A percentile compares a stretch with the other conserved stretches of the same genome.
phyloP scores from a whole-genome alignment of 1,284 basidiomycete species.

The Apiotrichum veenhuisii region DNA sequence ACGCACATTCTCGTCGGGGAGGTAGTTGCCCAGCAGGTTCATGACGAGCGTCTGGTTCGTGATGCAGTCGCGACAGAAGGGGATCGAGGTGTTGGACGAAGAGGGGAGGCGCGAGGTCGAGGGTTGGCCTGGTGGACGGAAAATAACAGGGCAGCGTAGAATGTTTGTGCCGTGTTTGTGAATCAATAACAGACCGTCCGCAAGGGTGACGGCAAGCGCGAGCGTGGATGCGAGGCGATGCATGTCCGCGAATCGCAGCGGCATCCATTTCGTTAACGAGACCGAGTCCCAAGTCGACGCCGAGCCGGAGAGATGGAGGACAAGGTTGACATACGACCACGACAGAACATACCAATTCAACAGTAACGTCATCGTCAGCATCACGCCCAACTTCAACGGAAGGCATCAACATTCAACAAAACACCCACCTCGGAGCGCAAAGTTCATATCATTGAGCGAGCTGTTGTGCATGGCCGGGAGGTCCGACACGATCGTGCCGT shows the following conservation, averaged over 20 bases:
- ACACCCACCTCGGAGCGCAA: conserved; percentile 66
- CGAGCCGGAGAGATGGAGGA: too few species aligned
- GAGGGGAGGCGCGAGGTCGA: conserved; percentile 33
- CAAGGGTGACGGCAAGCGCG: too few species aligned
- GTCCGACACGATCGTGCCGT: conserved; percentile 71
- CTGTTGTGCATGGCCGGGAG: conserved; percentile 84
- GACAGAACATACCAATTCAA: too few species aligned
- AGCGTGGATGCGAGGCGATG: too few species aligned
- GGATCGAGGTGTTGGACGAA: conserved; percentile 27
- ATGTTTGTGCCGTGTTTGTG: not conserved
- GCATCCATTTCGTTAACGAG: too few species aligned
- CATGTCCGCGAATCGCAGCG: too few species aligned
- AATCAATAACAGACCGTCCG: too few species aligned
- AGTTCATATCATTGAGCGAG: conserved; percentile 64
- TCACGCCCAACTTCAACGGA: conserved; percentile 25
- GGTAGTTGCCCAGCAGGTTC: conserved; percentile 80
- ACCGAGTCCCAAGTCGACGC: too few species aligned
- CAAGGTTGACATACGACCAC: too few species aligned
- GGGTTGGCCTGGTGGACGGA: conserved; percentile 20
- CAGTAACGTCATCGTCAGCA: not conserved
- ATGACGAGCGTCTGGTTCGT: conserved; percentile 84
- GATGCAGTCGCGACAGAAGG: conserved; percentile 79
- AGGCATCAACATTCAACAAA: not conserved
- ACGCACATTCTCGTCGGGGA: conserved; percentile 63
- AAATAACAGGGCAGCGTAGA: not conserved